Conservation (phyloP, 2,329 filamentous ascomycete species). For the Lecanicillium sp. region DNA sequence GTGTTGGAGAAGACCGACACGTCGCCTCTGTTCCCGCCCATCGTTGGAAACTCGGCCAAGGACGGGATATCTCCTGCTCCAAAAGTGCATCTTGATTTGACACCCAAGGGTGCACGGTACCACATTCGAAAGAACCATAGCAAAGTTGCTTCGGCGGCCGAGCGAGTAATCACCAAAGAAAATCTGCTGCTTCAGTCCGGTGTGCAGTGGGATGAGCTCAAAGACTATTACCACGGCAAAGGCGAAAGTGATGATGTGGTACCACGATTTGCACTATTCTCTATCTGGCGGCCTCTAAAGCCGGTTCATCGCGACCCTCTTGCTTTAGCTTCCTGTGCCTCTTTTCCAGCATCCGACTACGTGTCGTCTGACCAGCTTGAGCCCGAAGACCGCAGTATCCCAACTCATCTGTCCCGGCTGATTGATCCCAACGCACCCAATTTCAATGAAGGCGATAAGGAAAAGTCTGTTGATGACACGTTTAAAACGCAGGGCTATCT, state of each 20-base stretch:
- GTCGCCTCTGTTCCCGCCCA: not conserved
- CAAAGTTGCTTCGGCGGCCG: slow-evolving; percentile 1
- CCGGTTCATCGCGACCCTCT: slow-evolving; percentile 9
- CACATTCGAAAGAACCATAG: slow-evolving; percentile 12
- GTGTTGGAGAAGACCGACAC: not conserved
- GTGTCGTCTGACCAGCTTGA: slow-evolving; percentile 8
- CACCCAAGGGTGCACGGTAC: slow-evolving; percentile 12
- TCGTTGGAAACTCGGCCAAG: slow-evolving; percentile 1
- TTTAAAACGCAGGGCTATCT: slow-evolving; percentile 2
- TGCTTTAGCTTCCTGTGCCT: slow-evolving; percentile 6
- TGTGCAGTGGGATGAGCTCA: slow-evolving; percentile 7
- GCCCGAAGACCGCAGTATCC: not conserved
- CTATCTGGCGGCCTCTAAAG: slow-evolving; percentile 13
- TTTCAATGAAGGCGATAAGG: no score
- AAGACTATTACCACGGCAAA: slow-evolving; percentile 7
- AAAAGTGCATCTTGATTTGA: slow-evolving; percentile 11
- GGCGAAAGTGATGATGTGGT: not conserved
- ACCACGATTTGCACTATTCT: slow-evolving; percentile 13
- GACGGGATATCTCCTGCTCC: slow-evolving; percentile 9
- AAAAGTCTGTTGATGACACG: no score
- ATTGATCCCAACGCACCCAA: slow-evolving; percentile 2
- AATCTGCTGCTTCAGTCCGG: slow-evolving; percentile 3
- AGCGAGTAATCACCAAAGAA: not conserved
- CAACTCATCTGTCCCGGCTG: slow-evolving; percentile 1
- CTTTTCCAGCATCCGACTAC: slow-evolving; percentile 11